Base-by-base conservation (phyloP, 202 grass and related monocot genomes). In the Panicum virgatum region DNA sequence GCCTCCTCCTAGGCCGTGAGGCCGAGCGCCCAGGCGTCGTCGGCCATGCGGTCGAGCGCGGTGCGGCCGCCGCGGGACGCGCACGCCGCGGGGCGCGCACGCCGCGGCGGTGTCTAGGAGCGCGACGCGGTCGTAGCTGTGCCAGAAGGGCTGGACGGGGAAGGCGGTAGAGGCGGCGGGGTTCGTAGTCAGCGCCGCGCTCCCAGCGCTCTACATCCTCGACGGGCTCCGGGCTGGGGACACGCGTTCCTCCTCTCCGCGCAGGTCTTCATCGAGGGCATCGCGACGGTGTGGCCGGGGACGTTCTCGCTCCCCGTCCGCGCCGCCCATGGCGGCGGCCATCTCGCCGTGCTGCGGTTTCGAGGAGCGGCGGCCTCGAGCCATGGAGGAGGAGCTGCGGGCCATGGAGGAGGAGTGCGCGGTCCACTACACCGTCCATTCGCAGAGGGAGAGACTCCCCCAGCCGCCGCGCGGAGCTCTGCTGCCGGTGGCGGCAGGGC, bases 211-310 rank as follows among this genome's bases (percentile, higher is more conserved):
- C 62, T 87, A 94, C 85, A 92, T 97, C 88, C 69, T 91, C 60
- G 81, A 87, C 56, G 84, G 92, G n/a, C 82, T 92, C 78, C 83
- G 89, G 5, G 9, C 85, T 9, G 78, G 81, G 2, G 92, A 94
- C 64, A 87, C 66, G 9, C 89, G 15, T 97, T 97, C 78, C 94
- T 97, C 62, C 88, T 97, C 53, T 45, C 86, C 44, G 75, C 86
- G 32, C 94, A 97, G 90, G 85, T 92, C 19, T 94, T 97, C 78
- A 83, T 89, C 12, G 94, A 97, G 92, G 88, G 92, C 61, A 6
- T 97, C 61, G 48, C 47, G 0, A 57, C 82, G 0, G 88, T 90
- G 13, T 97, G 84, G 57, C 80, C 84, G 0, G 60, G 80, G 13
- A 36, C 68, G 27, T 97, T 97, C 86, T 94, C 94, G 16, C 86